Evolutionary conservation across 2,329 filamentous ascomycete genomes (phyloP), one percentile per base, ranked within the genome.

Genomic region (Fusarium oxysporum): DNA sequence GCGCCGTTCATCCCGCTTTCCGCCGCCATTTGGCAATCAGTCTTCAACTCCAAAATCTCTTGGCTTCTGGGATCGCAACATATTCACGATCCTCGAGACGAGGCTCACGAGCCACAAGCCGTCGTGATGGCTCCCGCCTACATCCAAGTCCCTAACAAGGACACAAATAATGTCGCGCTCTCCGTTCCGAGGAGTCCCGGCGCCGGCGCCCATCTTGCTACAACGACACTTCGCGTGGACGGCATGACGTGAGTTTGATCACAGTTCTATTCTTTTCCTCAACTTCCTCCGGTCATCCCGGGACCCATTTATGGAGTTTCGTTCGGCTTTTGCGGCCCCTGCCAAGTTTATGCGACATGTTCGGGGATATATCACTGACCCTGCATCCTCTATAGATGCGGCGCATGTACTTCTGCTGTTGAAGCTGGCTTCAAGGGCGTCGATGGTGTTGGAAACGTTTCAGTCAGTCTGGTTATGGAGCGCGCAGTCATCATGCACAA

Each of bases 401-500:
- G 96, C 80, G 92, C 96, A 76, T 99, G 96, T 81, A 98, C 96
- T 33, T 97, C 95, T 48, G 92, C 96, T n/a, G 92, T 99, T 76
- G 96, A 98, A 86, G 90, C 92, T 67, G 96, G 93, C 74, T 97
- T 99, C 84, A 92, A 94, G 78, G 90, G 89, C 74, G 88, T 97
- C 9, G 87, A 92, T 43, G 96, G 96, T 61, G 91, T 96, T 14
- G 93, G 92, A 71, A 94, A 88, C 76, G 94, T 98, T 66, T 97
- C 95, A 14, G 93, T 99, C 77, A 97, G 94, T 80, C 85, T 99
- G 77, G 93, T 98, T 62, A 97, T 98, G 91, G 95, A 97, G 82
- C 91, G 96, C 68, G 96, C 96, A n/a, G 95, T 98, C 45, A 87
- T 98, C 40, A 92, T 95, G 83, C 96, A 99, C 83, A 92, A 98